phyloP scores from a whole-genome alignment of 2,329 filamentous ascomycete genomes.

The Colletotrichum lentis region DNA sequence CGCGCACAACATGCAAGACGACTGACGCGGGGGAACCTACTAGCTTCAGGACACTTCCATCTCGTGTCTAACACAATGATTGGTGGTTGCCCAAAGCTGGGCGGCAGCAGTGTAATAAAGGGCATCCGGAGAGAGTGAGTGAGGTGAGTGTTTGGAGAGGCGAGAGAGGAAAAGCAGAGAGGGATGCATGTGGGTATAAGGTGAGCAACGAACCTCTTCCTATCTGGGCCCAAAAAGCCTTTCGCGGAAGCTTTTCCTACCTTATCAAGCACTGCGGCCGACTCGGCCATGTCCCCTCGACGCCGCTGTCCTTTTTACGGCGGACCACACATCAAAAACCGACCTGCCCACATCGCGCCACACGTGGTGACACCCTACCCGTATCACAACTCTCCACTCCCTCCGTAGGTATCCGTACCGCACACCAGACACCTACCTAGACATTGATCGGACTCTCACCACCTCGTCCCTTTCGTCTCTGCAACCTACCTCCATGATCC shows the following conservation, averaged over 20 bases:
- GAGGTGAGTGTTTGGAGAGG: not conserved
- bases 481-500: constrained; percentile 25
- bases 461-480: constrained; percentile 16
- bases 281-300: constrained; percentile 11
- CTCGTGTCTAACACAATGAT: not conserved
- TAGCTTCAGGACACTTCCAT: not conserved
- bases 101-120: constrained; percentile 4
- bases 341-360: constrained; percentile 36
- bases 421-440: too few relatives aligned
- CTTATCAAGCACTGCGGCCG: constrained; percentile 17
- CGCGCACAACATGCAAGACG: constrained; percentile 17
- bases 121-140: not conserved
- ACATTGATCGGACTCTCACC: constrained; percentile 2
- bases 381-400: constrained; percentile 37
- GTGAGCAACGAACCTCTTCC: not conserved
- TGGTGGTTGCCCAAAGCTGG: not conserved
- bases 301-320: constrained; percentile 27
- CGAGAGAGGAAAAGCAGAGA: not conserved
- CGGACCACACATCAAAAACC: constrained; percentile 11
- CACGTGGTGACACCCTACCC: constrained; percentile 36
- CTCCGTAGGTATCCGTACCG: too few relatives aligned
- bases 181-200: not conserved
- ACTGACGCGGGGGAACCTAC: not conserved
- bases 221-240: constrained; percentile 13
- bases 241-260: constrained; percentile 3